Percentiles rank a stretch among this genome's conserved stretches.
phyloP scores from a whole-genome alignment of 2,329 filamentous ascomycete species.

The Huntiella savannae region DNA sequence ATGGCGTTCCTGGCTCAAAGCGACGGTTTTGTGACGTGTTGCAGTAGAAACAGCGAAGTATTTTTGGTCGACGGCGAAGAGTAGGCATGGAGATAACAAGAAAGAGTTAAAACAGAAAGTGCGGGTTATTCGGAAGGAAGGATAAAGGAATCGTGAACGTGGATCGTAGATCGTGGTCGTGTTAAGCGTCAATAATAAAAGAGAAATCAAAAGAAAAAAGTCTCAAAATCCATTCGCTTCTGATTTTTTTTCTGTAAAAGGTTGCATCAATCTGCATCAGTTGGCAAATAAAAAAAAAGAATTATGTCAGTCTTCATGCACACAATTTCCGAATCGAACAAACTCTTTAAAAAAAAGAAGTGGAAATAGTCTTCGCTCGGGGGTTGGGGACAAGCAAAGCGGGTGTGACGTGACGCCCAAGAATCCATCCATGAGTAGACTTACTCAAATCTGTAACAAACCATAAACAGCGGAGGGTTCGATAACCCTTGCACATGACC shows the following conservation, averaged over 20 bases:
- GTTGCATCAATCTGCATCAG: not conserved
- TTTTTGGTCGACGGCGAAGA: conserved; percentile 18
- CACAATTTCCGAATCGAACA: not conserved
- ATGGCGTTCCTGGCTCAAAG: conserved; percentile 31
- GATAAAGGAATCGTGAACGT: not conserved
- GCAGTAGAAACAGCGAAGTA: conserved; percentile 68
- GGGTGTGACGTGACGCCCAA: too few relatives aligned
- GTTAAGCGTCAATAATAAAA: too few relatives aligned
- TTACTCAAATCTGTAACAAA: too few relatives aligned
- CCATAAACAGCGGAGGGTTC: too few relatives aligned
- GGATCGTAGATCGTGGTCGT: too few relatives aligned
- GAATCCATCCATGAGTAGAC: too few relatives aligned
- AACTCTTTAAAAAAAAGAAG: not conserved
- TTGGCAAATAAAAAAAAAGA: not conserved
- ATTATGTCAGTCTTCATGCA: not conserved
- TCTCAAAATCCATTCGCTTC: too few relatives aligned
- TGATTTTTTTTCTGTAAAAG: too few relatives aligned
- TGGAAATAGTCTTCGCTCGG: too few relatives aligned
- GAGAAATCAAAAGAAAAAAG: too few relatives aligned
- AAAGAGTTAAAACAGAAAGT: not conserved
- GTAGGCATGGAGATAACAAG: not conserved
- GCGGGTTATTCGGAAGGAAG: not conserved
- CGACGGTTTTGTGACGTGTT: conserved; percentile 43
- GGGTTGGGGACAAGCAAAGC: too few relatives aligned
- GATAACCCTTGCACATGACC: too few relatives aligned